Percentiles rank a stretch among this genome's conserved stretches.
Conservation (phyloP, 1,284 basidiomycete species). For the Fistulinella cinereoalba region DNA sequence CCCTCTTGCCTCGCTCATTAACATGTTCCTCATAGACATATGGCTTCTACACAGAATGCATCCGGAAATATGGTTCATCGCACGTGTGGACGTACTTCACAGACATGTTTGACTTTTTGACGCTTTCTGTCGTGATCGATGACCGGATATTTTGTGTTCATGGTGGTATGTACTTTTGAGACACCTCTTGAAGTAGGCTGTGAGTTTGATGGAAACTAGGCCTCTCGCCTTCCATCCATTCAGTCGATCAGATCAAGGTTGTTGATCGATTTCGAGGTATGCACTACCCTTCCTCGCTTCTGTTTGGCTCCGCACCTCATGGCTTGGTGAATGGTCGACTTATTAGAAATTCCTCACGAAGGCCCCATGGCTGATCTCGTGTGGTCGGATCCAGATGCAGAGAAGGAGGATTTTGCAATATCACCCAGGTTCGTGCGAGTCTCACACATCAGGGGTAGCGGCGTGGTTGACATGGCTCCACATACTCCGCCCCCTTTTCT, state of each 20-base stretch:
- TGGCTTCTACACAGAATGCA: conserved; percentile 98
- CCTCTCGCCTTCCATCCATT: conserved; percentile 96
- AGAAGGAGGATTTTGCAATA: conserved; percentile 99
- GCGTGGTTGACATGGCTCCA: conserved; percentile 16
- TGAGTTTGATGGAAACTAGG: conserved; percentile 46
- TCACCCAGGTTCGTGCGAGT: conserved; percentile 78
- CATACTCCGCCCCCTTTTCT: conserved; percentile 7
- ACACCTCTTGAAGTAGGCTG: conserved; percentile 5
- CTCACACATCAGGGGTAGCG: conserved; percentile 11
- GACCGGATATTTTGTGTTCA: conserved; percentile 99
- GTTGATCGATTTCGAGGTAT: conserved; percentile 93
- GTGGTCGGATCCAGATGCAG: conserved; percentile 99
- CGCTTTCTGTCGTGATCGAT: conserved; percentile 96
- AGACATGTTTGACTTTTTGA: conserved; percentile 99
- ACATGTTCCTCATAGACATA: conserved; percentile 70
- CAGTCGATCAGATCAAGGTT: conserved; percentile 99
- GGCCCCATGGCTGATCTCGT: conserved; percentile 99
- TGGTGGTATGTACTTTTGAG: conserved; percentile 59
- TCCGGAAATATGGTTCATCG: conserved; percentile 94
- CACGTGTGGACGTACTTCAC: conserved; percentile 99
- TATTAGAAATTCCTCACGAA: conserved; percentile 95
- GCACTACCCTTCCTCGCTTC: conserved; percentile 17
- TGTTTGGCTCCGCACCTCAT: conserved; percentile 23
- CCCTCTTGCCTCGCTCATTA: conserved; percentile 17
- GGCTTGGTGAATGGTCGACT: conserved; percentile 11